Evolutionary conservation across 192 early-diverging fungal species (phyloP), one percentile per base, ranked within the genome.

Genomic region (Kickxella alabastrina): DNA sequence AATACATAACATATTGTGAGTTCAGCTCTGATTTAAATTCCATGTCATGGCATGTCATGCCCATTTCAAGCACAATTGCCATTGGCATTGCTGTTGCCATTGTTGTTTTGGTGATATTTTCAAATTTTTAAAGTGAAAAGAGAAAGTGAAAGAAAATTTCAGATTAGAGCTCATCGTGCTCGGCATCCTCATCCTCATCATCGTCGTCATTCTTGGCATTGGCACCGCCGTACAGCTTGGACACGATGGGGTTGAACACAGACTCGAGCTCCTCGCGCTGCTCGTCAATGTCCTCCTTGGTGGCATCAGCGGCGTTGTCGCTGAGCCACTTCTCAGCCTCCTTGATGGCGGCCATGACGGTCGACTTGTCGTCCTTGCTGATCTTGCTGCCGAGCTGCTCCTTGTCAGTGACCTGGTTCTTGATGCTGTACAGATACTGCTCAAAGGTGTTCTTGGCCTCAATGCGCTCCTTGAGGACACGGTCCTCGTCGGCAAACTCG

Each of bases 251-350:
- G 82, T 94, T 95, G 42, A 97, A 88, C 48, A 95, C 65, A 22
- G 87, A 81, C 80, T 98, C 93, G 55, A 98, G 72, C 76, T 94
- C 92, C 65, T 85, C 82, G 76, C 91, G 90, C 81, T 92, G 90
- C 79, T 95, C 93, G 50, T 97, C 93, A 79, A 95, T 83, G 75
- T 98, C 95, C 70, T 98, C 95, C 84, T 95, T 95, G 60, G 88
- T 82, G 51, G 94, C 92, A 22, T 87, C 78, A 49, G 68, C 59
- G 42, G 78, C 86, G 53, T 92, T 83, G 46, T 85, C 81, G 61
- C 93, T 89, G 54, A 97, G 69, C 94, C 93, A 98, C 65, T 84
- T 82, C 40, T 69, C 66, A 48, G 71, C 74, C 59, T 87, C 83
- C 70, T 89, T 87, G 62, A 98, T 57, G 23, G 89, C 92, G 34